These are phyloP conservation scores for Hypseocharis bilobata DNA, from an alignment of 441 rosid genomes.

Conservation along the genomic window DNA sequence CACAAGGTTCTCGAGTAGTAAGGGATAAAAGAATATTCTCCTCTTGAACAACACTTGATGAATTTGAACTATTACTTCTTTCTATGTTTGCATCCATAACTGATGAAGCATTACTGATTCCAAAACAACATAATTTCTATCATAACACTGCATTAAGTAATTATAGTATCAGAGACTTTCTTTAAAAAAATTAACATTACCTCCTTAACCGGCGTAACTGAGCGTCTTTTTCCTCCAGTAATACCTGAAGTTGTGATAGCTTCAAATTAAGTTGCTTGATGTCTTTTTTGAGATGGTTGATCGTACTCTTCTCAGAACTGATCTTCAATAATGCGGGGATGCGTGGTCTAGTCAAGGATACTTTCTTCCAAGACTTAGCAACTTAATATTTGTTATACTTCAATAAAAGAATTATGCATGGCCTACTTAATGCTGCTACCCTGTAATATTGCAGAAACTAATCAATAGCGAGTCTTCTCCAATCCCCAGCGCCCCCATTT, in stretches of 20 bases:
- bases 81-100: slow-evolving; percentile 22
- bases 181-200: slow-evolving; percentile 27
- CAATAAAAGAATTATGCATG: no score
- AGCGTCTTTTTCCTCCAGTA: slow-evolving; percentile 52
- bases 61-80: slow-evolving; percentile 25
- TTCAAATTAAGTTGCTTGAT: slow-evolving; percentile 47
- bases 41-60: slow-evolving; percentile 29
- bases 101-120: slow-evolving; percentile 27
- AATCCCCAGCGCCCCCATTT: no score
- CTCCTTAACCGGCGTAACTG: slow-evolving; percentile 37
- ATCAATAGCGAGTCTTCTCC: no score
- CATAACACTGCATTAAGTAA: slow-evolving; percentile 7
- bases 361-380: slow-evolving; percentile 16
- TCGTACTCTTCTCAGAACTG: slow-evolving; percentile 45
- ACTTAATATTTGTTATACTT: neutral
- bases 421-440: no score
- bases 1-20: slow-evolving; percentile 25
- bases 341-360: slow-evolving; percentile 46
- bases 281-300: slow-evolving; percentile 43
- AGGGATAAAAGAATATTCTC: slow-evolving; percentile 23
- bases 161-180: slow-evolving; percentile 2
- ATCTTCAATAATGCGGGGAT: slow-evolving; percentile 58
- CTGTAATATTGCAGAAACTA: no score
- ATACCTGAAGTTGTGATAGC: slow-evolving; percentile 55
- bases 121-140: slow-evolving; percentile 13